A percentile compares a stretch with the other conserved stretches of the same genome.
Evolutionary conservation across 495 filamentous ascomycete genomes (phyloP).

Genomic region (Trichoderma virens): DNA sequence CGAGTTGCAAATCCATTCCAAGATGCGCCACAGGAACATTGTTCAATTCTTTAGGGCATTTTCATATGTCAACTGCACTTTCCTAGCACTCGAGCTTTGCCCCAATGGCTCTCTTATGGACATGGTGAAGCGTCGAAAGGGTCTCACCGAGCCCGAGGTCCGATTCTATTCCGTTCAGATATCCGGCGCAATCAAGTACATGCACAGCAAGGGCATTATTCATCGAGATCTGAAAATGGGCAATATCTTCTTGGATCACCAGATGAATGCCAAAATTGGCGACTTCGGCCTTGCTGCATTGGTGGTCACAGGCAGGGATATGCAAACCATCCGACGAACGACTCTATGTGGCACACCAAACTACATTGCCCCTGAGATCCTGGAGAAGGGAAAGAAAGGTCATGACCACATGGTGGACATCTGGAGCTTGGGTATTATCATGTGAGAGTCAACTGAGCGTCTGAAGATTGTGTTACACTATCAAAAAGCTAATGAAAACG

Average conservation of each 20-base stretch:
- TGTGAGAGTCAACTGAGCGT: conserved; percentile 47
- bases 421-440: conserved; percentile 94
- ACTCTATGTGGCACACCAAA: conserved; percentile 97
- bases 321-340: conserved; percentile 64
- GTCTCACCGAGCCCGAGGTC: conserved; percentile 82
- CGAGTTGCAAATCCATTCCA: conserved; percentile 95
- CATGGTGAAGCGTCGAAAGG: conserved; percentile 84
- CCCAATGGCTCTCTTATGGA: conserved; percentile 97
- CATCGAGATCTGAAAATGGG: conserved; percentile 97
- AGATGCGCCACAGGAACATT: conserved; percentile 89
- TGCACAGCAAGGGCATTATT: conserved; percentile 89
- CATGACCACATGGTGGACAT: conserved; percentile 90
- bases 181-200: conserved; percentile 91
- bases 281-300: conserved; percentile 97
- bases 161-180: conserved; percentile 89
- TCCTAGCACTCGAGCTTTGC: conserved; percentile 89
- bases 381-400: conserved; percentile 76
- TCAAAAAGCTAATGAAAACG: conserved; percentile 14
- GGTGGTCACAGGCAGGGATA: conserved; percentile 76
- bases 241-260: conserved; percentile 88
- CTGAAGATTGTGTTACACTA: conserved; percentile 6
- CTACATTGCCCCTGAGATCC: conserved; percentile 94
- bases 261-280: conserved; percentile 97
- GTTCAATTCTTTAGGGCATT: conserved; percentile 94
- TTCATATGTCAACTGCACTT: conserved; percentile 78